These are phyloP conservation scores for Ramalina intermedia DNA, from an alignment of 495 filamentous ascomycete species.

Conservation along the genomic window DNA sequence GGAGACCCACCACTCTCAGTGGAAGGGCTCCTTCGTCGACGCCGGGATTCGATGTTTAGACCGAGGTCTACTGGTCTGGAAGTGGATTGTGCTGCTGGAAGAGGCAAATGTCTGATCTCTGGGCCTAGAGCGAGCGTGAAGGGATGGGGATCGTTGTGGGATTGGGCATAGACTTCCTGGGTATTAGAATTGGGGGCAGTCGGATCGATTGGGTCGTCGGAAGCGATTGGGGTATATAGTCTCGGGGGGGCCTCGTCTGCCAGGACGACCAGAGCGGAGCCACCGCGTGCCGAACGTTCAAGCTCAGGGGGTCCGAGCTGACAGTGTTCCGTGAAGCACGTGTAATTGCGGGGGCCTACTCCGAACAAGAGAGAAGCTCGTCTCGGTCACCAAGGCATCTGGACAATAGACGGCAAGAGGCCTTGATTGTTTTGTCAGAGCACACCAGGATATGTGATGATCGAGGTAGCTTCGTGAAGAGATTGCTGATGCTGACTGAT, in stretches of 20 bases:
- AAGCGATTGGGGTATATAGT: constrained; percentile 36
- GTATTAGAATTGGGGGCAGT: constrained; percentile 24
- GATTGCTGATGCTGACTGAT: too few relatives aligned
- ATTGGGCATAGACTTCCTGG: constrained; percentile 14
- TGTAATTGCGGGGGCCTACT: too few relatives aligned
- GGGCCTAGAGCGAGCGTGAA: neutral
- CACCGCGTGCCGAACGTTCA: constrained; percentile 33
- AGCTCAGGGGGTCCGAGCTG: constrained; percentile 10
- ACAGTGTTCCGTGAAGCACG: constrained; percentile 1
- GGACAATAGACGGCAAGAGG: too few relatives aligned
- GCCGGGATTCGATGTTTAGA: constrained; percentile 5
- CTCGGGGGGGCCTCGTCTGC: constrained; percentile 38
- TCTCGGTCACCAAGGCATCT: too few relatives aligned
- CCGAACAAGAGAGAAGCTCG: too few relatives aligned
- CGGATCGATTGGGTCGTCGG: constrained; percentile 42
- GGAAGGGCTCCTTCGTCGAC: constrained; percentile 15
- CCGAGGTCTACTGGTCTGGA: neutral
- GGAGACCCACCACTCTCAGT: neutral
- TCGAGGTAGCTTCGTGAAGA: too few relatives aligned
- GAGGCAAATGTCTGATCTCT: neutral
- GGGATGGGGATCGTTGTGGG: constrained; percentile 1
- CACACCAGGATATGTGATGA: too few relatives aligned
- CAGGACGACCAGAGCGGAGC: constrained; percentile 44
- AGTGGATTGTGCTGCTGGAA: neutral
- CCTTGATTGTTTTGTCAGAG: too few relatives aligned